Base-by-base conservation (phyloP, 2,329 filamentous ascomycete species). In the Penicillium paneum region DNA sequence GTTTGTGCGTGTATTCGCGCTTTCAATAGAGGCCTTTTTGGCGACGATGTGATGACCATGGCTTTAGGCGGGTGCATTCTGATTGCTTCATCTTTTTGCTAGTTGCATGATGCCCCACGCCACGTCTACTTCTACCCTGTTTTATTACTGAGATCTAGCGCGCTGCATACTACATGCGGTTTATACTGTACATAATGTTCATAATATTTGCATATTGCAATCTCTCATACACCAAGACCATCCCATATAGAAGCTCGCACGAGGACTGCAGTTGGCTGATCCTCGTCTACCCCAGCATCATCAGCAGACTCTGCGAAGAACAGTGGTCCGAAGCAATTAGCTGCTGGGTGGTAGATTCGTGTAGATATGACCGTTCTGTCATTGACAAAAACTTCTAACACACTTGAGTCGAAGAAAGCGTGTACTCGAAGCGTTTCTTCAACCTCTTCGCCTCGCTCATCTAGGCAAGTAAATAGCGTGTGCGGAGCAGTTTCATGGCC, bases 381-480 rank as follows among this genome's bases (percentile, higher is more conserved):
- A 54, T 79, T 79, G 6, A 76, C 72, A 56, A 79, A 79, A 0
- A 79, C 70, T 56, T 80, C 77, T 3, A 79, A 60, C 6, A 78
- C 74, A 21, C 71, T 75, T 21, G 59, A 67, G 51, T 79, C 77
- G 44, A 72, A 74, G 60, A 75, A 76, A 0, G 73, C 69, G 17
- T 67, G 72, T n/a, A 80, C 64, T n/a, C 64, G 65, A 0, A 79
- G 65, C 2, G 63, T 57, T 56, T 78, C 75, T 52, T 71, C 65
- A 17, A 36, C 31, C 31, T 67, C 61, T 3, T 59, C 49, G 3
- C 57, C 58, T 10, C 50, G 29, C 1, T 50, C 49, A 24, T 58
- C 57, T 8, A 46, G 26, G n/a, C 41, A 59, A 1, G 70, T 73
- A 61, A 81, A 80, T 0, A 81, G 69, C 0, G 79, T 81, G 51